A percentile compares a stretch with the other conserved stretches of the same genome.
phyloP scores from a whole-genome alignment of 768 basidiomycete species.

The Trametes gibbosa region DNA sequence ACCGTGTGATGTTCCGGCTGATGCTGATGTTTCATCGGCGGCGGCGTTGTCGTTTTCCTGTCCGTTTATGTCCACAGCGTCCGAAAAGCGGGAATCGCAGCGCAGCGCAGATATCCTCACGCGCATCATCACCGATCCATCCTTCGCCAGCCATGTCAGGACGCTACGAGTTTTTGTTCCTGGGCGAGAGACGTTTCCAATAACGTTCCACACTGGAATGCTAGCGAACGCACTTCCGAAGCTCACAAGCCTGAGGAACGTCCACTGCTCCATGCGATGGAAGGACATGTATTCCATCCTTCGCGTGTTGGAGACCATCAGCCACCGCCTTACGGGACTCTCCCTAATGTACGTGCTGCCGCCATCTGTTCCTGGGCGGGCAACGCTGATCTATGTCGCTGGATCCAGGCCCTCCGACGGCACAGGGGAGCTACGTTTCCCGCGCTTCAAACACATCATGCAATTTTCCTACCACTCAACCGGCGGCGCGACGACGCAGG shows the following conservation, averaged over 20 bases:
- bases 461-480: conserved; percentile 56
- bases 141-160: conserved; percentile 56
- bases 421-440: conserved; percentile 28
- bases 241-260: conserved; percentile 54
- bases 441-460: conserved; percentile 41
- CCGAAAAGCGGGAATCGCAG: conserved; percentile 53
- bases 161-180: conserved; percentile 60
- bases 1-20: neutral
- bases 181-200: conserved; percentile 45
- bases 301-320: conserved; percentile 47
- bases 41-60: conserved; percentile 4
- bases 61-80: conserved; percentile 33
- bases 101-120: conserved; percentile 72
- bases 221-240: conserved; percentile 67
- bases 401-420: conserved; percentile 28
- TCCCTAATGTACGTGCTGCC: conserved; percentile 40
- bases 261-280: conserved; percentile 56
- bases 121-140: conserved; percentile 56
- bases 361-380: neutral
- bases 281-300: conserved; percentile 54
- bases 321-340: conserved; percentile 52
- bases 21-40: conserved; percentile 9
- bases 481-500: conserved; percentile 37
- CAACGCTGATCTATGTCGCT: neutral
- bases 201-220: conserved; percentile 71